Percentiles rank a stretch among this genome's conserved stretches.
Evolutionary conservation across 805 yeast species (phyloP).

Genomic region (Yarrowia osloensis): DNA sequence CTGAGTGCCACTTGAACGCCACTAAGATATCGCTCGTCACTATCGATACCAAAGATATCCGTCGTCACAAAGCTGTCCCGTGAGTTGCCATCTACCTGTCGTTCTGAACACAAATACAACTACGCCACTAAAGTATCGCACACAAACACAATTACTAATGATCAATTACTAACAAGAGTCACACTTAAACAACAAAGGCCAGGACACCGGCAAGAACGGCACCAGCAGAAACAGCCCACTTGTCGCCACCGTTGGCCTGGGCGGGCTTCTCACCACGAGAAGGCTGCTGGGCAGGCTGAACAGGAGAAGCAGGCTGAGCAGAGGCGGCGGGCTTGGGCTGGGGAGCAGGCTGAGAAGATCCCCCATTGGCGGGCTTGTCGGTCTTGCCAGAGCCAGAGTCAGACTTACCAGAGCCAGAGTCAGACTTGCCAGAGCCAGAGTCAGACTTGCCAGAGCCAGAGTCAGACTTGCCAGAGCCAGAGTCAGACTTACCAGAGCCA

Average conservation of each 20-base stretch:
- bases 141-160: no score
- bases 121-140: no score
- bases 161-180: no score
- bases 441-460: neutral
- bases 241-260: neutral
- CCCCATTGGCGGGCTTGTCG: neutral
- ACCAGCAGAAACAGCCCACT: neutral
- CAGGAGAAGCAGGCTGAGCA: neutral
- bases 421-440: neutral
- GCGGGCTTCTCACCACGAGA: no score
- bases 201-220: neutral
- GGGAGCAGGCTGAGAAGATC: neutral
- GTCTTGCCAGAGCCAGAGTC: neutral
- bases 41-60: no score
- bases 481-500: neutral
- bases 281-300: neutral
- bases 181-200: neutral
- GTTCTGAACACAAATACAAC: no score
- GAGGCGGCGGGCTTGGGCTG: neutral
- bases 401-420: neutral
- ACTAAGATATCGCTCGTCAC: no score
- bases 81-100: no score
- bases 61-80: no score
- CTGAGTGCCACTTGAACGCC: no score
- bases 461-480: neutral